Evolutionary conservation across 2,329 filamentous ascomycete species (phyloP).

Genomic region (Trichothecium roseum): DNA sequence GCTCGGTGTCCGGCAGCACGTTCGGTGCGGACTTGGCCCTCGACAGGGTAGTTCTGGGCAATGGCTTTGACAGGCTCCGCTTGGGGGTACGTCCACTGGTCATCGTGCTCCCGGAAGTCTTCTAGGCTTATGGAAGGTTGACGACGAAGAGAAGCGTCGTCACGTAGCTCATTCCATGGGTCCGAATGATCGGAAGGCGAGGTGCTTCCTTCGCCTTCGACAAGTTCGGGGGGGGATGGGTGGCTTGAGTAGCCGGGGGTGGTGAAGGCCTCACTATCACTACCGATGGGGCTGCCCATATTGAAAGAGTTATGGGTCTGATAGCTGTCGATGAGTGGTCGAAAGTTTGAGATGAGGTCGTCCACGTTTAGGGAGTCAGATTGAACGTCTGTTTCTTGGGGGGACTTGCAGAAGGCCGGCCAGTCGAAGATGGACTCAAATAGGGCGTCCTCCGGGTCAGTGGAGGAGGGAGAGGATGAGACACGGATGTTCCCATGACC

Average conservation of each 20-base stretch:
- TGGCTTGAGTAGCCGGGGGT: conserved; percentile 25
- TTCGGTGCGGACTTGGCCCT: conserved; percentile 5
- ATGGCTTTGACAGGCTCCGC: conserved; percentile 18
- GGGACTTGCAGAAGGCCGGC: conserved; percentile 21
- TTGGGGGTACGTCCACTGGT: conserved; percentile 30
- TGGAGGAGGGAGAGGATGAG: conserved; percentile 23
- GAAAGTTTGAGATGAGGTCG: conserved; percentile 24
- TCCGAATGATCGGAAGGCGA: conserved; percentile 29
- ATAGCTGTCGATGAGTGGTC: conserved; percentile 20
- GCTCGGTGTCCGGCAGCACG: no score
- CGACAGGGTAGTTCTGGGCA: conserved; percentile 5
- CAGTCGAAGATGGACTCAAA: conserved; percentile 27
- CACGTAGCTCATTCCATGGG: conserved; percentile 10
- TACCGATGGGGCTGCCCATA: conserved; percentile 22
- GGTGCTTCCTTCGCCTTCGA: conserved; percentile 23
- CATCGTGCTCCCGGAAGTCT: conserved; percentile 25
- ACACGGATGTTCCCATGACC: conserved; percentile 24
- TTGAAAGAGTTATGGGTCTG: conserved; percentile 17
- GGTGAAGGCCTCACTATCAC: conserved; percentile 19
- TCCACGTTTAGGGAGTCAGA: conserved; percentile 14
- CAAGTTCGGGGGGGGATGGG: conserved; percentile 24
- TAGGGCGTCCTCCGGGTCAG: conserved; percentile 20
- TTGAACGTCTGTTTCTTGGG: conserved; percentile 4
- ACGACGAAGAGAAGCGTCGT: conserved; percentile 12
- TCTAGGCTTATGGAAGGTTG: conserved; percentile 19